A percentile compares a stretch with the other conserved stretches of the same genome.
These are phyloP conservation scores for Endocarpon pusillum DNA, from an alignment of 495 filamentous ascomycete genomes.

Conservation along the genomic window DNA sequence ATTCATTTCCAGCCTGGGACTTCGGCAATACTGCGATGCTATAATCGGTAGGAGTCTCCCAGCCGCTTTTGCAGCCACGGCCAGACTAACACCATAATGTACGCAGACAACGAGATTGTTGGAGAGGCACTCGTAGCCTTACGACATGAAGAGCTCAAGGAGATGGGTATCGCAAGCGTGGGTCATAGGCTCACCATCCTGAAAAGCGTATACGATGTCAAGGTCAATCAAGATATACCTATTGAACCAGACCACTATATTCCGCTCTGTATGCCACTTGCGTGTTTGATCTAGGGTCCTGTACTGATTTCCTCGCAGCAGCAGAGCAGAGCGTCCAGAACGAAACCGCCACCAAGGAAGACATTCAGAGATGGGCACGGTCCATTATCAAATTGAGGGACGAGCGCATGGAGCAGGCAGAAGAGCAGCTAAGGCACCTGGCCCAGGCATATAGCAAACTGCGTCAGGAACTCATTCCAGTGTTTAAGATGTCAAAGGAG, in stretches of 20 bases:
- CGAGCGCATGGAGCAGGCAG: constrained; percentile 63
- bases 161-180: constrained; percentile 82
- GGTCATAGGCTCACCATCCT: constrained; percentile 89
- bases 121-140: constrained; percentile 81
- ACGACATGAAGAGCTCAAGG: constrained; percentile 81
- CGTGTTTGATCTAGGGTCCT: not conserved
- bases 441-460: constrained; percentile 71
- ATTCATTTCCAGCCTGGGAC: constrained; percentile 60
- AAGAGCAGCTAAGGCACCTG: constrained; percentile 63
- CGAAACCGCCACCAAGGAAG: constrained; percentile 73
- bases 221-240: constrained; percentile 77
- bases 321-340: constrained; percentile 77
- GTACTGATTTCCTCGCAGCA: constrained; percentile 31
- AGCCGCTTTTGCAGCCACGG: not conserved
- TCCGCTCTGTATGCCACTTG: constrained; percentile 56
- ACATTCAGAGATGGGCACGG: constrained; percentile 74
- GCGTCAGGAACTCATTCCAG: constrained; percentile 78
- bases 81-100: constrained; percentile 1
- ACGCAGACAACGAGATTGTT: constrained; percentile 75
- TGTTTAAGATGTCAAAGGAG: constrained; percentile 79
- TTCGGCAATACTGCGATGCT: constrained; percentile 66
- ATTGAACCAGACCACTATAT: constrained; percentile 89
- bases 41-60: constrained; percentile 48
- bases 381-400: constrained; percentile 76
- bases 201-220: constrained; percentile 87